Conservation (phyloP, 179 eudicot species). For the Spergularia azorica region DNA sequence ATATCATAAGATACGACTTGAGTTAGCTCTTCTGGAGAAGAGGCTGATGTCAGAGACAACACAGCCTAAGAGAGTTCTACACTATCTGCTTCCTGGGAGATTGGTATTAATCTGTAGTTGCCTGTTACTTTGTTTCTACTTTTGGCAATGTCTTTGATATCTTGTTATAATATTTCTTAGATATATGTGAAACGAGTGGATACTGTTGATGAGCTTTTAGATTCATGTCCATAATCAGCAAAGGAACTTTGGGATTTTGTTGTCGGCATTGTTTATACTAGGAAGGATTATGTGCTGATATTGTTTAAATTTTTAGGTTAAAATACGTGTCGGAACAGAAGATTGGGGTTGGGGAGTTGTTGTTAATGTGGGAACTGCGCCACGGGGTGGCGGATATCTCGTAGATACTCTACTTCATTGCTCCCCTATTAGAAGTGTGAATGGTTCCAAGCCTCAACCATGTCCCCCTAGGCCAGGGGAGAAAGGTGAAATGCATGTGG, state of each 20-base stretch:
- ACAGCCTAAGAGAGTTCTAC: slow-evolving; percentile 86
- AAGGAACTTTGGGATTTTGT: not conserved
- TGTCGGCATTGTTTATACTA: not conserved
- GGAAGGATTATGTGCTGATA: not conserved
- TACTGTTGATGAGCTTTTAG: not conserved
- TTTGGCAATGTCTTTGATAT: not conserved
- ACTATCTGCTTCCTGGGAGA: slow-evolving; percentile 89
- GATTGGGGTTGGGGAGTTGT: slow-evolving; percentile 99
- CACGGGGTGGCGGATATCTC: slow-evolving; percentile 74
- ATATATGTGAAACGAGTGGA: not conserved
- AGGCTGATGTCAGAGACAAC: slow-evolving; percentile 94
- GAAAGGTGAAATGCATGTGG: slow-evolving; percentile 99
- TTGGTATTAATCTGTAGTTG: slow-evolving; percentile 55
- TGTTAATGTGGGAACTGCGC: slow-evolving; percentile 70
- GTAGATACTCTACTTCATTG: slow-evolving; percentile 96
- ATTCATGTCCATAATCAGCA: not conserved
- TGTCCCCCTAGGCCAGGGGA: slow-evolving; percentile 94
- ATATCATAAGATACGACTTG: slow-evolving; percentile 83
- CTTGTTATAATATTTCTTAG: not conserved
- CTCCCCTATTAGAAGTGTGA: slow-evolving; percentile 81
- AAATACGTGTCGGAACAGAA: slow-evolving; percentile 83
- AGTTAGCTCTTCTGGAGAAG: slow-evolving; percentile 74
- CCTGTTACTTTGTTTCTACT: not conserved
- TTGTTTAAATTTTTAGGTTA: slow-evolving; percentile 52
- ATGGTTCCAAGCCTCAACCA: slow-evolving; percentile 90